Base-by-base conservation (phyloP, 768 basidiomycete genomes). In the Tylopilus rubrobrunneus region DNA sequence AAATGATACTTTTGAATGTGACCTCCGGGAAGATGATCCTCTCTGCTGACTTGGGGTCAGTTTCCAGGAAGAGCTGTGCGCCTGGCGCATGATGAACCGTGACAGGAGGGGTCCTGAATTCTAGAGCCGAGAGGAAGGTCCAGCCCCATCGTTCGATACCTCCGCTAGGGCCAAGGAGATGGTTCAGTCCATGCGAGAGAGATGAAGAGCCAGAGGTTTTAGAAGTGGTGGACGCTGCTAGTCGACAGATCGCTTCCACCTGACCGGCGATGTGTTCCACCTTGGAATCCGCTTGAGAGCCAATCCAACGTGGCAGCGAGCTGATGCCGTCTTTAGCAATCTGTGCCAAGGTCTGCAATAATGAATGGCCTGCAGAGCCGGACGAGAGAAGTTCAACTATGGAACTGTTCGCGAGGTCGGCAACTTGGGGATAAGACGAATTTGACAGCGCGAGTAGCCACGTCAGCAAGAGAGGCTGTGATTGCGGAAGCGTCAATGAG, bases 91-190 rank as follows among this genome's bases (percentile, higher is more conserved):
- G 71, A 14, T 80, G 75, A 11, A 80, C 65, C 7, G 74, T 69
- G 47, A 82, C 67, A 8, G 74, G 69, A n/a, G 79, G 87, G 57
- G 76, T 74, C 3, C 68, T 72, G 52, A 98, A 83, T 59, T 92
- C 86, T 37, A 98, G 72, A n/a, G 87, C 89, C 0, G 82, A 80
- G 28, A 98, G 76, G 5, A 99, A 65, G 45, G 82, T 81, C 87
- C 89, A 93, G 5, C 92, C 90, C 96, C 94, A 98, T 67, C 85
- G 85, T 62, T 97, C 92, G 17, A 97, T 83, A 0, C 89, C 86
- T 7, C 92, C 92, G 0, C 74, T 79, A 1, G 92, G 87, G 4
- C 93, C 93, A 1, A 96, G 77, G 6, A 93, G 75, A 51, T 78
- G 80, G 8, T 78, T 80, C 3, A 91, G 73, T 36, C 74, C 76